Evolutionary conservation across 2,329 filamentous ascomycete genomes (phyloP).

Genomic region (Apiospora malaysiana): DNA sequence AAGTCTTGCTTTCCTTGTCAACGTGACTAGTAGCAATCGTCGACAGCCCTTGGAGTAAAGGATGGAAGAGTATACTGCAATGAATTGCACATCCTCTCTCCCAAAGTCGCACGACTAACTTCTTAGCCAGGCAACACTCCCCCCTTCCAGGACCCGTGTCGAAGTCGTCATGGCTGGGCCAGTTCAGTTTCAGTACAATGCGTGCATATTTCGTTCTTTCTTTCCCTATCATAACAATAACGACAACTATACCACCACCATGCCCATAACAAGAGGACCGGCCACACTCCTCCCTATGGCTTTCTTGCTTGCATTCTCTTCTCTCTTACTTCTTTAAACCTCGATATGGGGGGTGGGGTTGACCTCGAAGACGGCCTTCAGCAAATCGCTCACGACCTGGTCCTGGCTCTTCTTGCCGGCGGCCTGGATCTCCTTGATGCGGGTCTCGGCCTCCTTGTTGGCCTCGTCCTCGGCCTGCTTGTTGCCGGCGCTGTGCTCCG

Average conservation of each 20-base stretch:
- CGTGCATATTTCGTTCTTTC: neutral
- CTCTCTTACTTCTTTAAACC: neutral
- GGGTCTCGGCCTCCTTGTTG: conserved; percentile 77
- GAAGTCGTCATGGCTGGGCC: neutral
- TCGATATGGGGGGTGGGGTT: conserved; percentile 65
- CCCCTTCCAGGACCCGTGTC: neutral
- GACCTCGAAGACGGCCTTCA: conserved; percentile 84
- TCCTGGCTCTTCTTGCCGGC: conserved; percentile 80
- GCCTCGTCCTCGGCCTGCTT: conserved; percentile 78
- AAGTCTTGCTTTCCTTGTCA: neutral
- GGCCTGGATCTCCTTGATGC: conserved; percentile 82
- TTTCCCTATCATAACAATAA: neutral
- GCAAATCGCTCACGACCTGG: conserved; percentile 81
- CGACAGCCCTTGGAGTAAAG: neutral
- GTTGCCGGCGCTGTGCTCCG: conserved; percentile 91
- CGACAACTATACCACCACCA: neutral
- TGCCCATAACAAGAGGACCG: neutral
- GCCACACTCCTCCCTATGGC: neutral
- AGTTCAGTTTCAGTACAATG: conserved; percentile 1
- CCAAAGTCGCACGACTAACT: neutral
- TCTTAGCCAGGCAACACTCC: neutral
- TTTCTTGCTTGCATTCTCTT: neutral
- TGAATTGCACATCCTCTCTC: neutral
- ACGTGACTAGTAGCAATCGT: neutral
- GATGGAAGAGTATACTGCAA: neutral